Conservation (phyloP, 2,329 filamentous ascomycete species). For the Venturia carpophila region DNA sequence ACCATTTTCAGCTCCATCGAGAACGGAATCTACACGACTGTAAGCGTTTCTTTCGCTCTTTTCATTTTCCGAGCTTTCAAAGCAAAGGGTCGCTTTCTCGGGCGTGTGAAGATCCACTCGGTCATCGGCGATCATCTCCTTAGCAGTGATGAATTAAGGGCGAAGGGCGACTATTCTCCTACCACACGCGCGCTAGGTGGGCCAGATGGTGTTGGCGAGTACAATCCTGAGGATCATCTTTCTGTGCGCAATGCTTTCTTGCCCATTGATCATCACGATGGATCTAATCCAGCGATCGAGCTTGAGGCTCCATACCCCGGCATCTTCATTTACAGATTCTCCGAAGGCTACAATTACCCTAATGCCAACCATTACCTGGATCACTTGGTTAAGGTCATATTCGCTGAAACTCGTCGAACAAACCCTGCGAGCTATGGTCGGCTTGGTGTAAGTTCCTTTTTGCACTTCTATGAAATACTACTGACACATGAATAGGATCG, state of each 20-base stretch:
- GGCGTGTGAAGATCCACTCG: conserved; percentile 74
- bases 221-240: conserved; percentile 28
- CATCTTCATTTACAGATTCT: conserved; percentile 92
- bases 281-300: conserved; percentile 76
- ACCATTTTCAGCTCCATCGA: conserved; percentile 86
- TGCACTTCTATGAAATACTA: not conserved
- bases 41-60: conserved; percentile 66
- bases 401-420: conserved; percentile 63
- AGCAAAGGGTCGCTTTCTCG: conserved; percentile 75
- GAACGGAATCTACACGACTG: conserved; percentile 83
- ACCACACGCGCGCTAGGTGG: conserved; percentile 13
- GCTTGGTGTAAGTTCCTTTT: conserved; percentile 30
- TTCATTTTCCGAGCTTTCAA: conserved; percentile 78
- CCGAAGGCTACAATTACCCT: conserved; percentile 92
- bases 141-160: conserved; percentile 43
- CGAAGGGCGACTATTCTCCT: conserved; percentile 12
- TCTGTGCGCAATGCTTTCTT: conserved; percentile 72
- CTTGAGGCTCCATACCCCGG: conserved; percentile 81
- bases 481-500: conserved; percentile 48
- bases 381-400: conserved; percentile 43
- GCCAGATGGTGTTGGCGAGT: conserved; percentile 15
- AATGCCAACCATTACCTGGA: conserved; percentile 88
- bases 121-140: conserved; percentile 69
- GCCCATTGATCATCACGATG: conserved; percentile 79
- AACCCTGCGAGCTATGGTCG: conserved; percentile 56